Percentiles rank a stretch among this genome's conserved stretches.
phyloP scores from a whole-genome alignment of 768 basidiomycete species.

The Filobasidium floriforme region DNA sequence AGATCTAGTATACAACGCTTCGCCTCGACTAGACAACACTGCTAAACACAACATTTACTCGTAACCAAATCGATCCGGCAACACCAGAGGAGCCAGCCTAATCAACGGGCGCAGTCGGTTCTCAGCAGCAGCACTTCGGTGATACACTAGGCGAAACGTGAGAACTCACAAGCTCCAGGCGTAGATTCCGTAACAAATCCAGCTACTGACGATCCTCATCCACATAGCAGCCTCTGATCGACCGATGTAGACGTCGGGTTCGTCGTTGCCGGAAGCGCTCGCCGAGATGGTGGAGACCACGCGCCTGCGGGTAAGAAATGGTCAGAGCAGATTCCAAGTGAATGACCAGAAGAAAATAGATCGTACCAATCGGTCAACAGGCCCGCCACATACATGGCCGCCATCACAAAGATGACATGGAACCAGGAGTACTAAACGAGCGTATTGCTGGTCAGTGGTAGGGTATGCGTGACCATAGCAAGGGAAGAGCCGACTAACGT shows the following conservation, averaged over 20 bases:
- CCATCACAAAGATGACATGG: slow-evolving; percentile 93
- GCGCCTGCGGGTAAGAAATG: slow-evolving; percentile 33
- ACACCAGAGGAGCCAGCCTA: neutral
- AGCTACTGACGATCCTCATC: slow-evolving; percentile 94
- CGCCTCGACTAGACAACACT: too few species aligned
- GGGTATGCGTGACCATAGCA: too few species aligned
- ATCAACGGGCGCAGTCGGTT: too few species aligned
- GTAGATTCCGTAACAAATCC: slow-evolving; percentile 61
- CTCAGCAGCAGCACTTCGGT: too few species aligned
- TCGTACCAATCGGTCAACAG: slow-evolving; percentile 93
- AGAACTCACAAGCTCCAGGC: slow-evolving; percentile 42
- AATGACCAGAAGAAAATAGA: slow-evolving; percentile 17
- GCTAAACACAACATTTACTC: neutral
- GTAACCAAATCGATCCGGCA: neutral
- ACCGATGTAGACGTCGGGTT: slow-evolving; percentile 70
- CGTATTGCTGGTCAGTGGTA: neutral
- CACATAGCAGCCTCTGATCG: slow-evolving; percentile 96
- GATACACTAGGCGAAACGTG: neutral
- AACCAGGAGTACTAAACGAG: slow-evolving; percentile 84
- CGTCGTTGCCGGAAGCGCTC: slow-evolving; percentile 26
- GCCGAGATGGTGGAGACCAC: slow-evolving; percentile 41
- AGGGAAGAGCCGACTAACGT: slow-evolving; percentile 54
- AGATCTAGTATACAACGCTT: too few species aligned
- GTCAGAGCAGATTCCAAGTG: slow-evolving; percentile 1
- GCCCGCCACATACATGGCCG: slow-evolving; percentile 96